Evolutionary conservation across 176 grass and related monocot genomes (phyloP), one percentile per base, ranked within the genome.

Genomic region (Sorghum bicolor): DNA sequence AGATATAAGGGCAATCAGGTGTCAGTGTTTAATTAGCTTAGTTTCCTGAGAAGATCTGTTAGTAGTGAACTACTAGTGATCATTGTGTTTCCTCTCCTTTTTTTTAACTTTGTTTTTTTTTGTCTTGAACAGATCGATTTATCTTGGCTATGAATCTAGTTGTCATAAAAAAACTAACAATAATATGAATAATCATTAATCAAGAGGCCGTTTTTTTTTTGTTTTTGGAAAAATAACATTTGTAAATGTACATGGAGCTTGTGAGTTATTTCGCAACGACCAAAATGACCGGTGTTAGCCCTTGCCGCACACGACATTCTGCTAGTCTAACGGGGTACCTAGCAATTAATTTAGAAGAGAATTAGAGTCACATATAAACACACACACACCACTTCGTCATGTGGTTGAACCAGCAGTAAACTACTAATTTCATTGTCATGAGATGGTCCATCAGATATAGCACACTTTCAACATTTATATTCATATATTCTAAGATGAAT

Each of bases 381-480:
- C 8, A 64, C 6, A 34, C 31, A 32, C 4, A n/a, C 52, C 22
- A 71, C 14, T 43, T 33, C 5, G 12, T 25, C 64, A 64, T 48
- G 82, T 84, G 41, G 82, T 65, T 84, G 61, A 72, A 55, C 72
- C n/a, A n/a, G n/a, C 72, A 53, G n/a, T 38, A 75, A 84, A 50
- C 71, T 29, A 37, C 58, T 13, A 26, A 75, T 28, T 29, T 67
- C n/a, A 39, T 76, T 67, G 13, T 67, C 62, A 67, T 10, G 53
- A 58, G 31, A 67, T 30, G 22, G 41, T 52, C 41, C 22, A 65
- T 14, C 58, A 75, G n/a, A 84, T n/a, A n/a, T n/a, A n/a, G n/a
- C n/a, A n/a, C n/a, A n/a, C n/a, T n/a, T n/a, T n/a, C n/a, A n/a
- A n/a, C n/a, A n/a, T n/a, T n/a, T n/a, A n/a, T n/a, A n/a, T n/a